Conservation (phyloP, 2,329 filamentous ascomycete species). For the Alternaria rosae region DNA sequence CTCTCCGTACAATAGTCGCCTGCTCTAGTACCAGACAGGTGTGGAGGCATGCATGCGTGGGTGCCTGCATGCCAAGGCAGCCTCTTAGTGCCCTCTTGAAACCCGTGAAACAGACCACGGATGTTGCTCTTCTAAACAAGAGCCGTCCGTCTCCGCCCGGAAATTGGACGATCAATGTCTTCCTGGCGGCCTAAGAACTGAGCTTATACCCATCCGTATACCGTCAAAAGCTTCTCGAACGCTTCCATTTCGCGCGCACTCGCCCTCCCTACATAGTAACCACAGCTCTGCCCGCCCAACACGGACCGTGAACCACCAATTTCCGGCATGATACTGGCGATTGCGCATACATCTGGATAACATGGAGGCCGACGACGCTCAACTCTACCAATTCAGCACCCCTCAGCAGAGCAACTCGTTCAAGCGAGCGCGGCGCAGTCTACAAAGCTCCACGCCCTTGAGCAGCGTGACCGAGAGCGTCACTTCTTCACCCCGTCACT, state of each 20-base stretch:
- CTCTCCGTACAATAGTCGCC: slow-evolving; percentile 41
- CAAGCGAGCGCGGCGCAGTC: slow-evolving; percentile 49
- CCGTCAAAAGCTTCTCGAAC: slow-evolving; percentile 50
- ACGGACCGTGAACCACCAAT: slow-evolving; percentile 41
- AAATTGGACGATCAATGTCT: slow-evolving; percentile 52
- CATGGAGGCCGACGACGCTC: slow-evolving; percentile 50
- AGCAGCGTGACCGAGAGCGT: slow-evolving; percentile 48
- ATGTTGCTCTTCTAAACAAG: slow-evolving; percentile 45
- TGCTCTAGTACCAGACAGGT: slow-evolving; percentile 40
- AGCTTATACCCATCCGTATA: slow-evolving; percentile 40
- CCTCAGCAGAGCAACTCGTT: slow-evolving; percentile 46
- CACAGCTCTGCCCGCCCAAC: slow-evolving; percentile 35
- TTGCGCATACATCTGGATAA: slow-evolving; percentile 40
- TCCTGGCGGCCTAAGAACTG: slow-evolving; percentile 47
- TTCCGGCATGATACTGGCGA: slow-evolving; percentile 48
- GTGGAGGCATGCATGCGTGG: slow-evolving; percentile 31
- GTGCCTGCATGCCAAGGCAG: slow-evolving; percentile 46
- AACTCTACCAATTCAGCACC: slow-evolving; percentile 47
- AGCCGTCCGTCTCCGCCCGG: slow-evolving; percentile 48
- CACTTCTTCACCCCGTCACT: slow-evolving; percentile 46
- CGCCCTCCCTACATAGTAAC: slow-evolving; percentile 38
- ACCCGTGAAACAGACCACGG: slow-evolving; percentile 29
- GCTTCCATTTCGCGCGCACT: slow-evolving; percentile 37
- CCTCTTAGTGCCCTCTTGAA: slow-evolving; percentile 35
- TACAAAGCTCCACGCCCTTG: slow-evolving; percentile 47